Evolutionary conservation across 805 yeast genomes (phyloP).

Genomic region (Wickerhamiella alocasiicola): DNA sequence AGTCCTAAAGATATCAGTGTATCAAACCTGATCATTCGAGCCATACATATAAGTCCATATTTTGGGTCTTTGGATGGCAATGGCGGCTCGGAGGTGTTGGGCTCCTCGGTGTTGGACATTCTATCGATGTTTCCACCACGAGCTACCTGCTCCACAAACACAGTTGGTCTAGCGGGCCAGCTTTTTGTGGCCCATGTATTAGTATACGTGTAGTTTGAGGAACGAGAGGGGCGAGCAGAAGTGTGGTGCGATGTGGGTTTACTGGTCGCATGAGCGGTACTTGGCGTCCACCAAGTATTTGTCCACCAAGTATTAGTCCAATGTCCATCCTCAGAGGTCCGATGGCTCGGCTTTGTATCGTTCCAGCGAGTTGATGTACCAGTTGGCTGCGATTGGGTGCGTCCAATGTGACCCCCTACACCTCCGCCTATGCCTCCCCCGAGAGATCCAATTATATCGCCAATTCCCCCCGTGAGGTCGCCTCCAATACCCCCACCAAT

Average conservation of each 20-base stretch:
- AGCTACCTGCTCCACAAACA: not conserved
- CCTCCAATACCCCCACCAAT: slow-evolving; percentile 8
- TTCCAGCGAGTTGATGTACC: not conserved
- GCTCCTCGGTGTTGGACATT: not conserved
- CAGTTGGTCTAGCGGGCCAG: slow-evolving; percentile 3
- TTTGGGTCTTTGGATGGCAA: not conserved
- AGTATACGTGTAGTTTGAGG: not conserved
- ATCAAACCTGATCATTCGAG: slow-evolving; percentile 16
- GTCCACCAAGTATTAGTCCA: slow-evolving; percentile 10
- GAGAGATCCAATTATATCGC: slow-evolving; percentile 6
- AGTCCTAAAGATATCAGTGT: slow-evolving; percentile 12
- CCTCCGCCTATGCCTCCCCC: slow-evolving; percentile 8
- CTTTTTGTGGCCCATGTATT: slow-evolving; percentile 5
- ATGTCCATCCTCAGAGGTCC: not conserved
- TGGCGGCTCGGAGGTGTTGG: not conserved
- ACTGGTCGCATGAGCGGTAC: not conserved
- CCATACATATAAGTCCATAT: slow-evolving; percentile 13
- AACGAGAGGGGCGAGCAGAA: not conserved
- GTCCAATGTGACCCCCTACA: slow-evolving; percentile 3
- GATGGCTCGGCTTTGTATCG: not conserved
- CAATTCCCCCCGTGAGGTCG: slow-evolving; percentile 4
- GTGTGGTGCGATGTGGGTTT: not conserved
- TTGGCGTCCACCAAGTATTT: not conserved
- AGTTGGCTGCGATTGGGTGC: not conserved
- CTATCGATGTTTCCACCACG: not conserved